Base-by-base conservation (phyloP, 805 yeast species). In the Ogataea nonfermentans region DNA sequence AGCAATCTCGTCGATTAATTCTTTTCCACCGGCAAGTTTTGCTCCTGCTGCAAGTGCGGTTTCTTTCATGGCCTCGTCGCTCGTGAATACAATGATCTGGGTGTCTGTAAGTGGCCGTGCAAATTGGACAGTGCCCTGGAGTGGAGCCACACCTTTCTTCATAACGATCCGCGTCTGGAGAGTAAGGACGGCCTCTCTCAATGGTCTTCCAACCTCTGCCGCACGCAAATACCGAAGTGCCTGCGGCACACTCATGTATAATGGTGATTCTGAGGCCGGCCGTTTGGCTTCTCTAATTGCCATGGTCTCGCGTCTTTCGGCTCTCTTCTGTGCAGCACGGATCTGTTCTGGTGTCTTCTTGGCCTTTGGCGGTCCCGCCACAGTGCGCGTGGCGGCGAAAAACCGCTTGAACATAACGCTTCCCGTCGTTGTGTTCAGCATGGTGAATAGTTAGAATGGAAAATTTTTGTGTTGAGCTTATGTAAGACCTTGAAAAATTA, bases 161-260 rank as follows among this genome's bases (percentile, higher is more conserved):
- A 82, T 78, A 9, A 81, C 73, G 22, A 89, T 70, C 12, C 76
- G 67, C 12, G 86, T 73, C 37, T 82, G 76, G 39, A 85, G 62
- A 12, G 84, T 69, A 28, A 91, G 69, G 16, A 90, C 81, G 15
- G 91, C 79, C 51, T 80, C 79, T n/a, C 73, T 65, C 4, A 73
- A 67, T 2, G 91, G 78, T 56, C 84, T 78, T 4, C 99, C 98
- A 4, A 89, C 95, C 62, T 89, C 96, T 4, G 89, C 78, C 0
- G 98, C 96, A 47, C 96, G 73, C 41, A 91, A 59, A 56, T 80
- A 89, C 52, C 84, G 73, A 61, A 88, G 62, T 1, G 97, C 96
- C 22, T 67, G 62, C 5, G 84, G 76, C 6, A 88, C 70, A 35
- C 77, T 80, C 84, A 85, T 78, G 56, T 78, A 82, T 39, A 84